Base-by-base conservation (phyloP, 805 yeast genomes). In the Starmerella apicola region DNA sequence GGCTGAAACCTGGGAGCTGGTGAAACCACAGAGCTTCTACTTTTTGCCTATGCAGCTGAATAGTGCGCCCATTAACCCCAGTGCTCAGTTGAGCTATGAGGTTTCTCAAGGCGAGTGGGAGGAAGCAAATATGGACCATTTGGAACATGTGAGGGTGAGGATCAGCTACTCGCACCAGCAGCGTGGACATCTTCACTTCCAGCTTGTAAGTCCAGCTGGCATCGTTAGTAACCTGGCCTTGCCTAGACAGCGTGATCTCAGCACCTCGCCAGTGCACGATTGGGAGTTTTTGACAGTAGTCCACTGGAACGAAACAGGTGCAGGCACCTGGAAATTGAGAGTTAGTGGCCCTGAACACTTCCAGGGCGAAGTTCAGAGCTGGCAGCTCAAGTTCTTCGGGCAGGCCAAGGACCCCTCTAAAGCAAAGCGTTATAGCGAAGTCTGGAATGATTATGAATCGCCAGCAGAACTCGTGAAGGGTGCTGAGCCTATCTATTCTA, bases 251-350 rank as follows among this genome's bases (percentile, higher is more conserved):
- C 49, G 60, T 16, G 98, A 91, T 58, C 48, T 42, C 7, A 66
- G 75, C 5, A 46, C 50, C 2, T 64, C 56, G 1, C 94, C 95
- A 0, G 80, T 83, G 48, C 51, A 56, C 4, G 67, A 80, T 50
- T 91, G 98, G 98, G 81, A 82, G 1, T 91, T 91, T 55, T 83
- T 86, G 83, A 72, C 88, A 9, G 97, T 91, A n/a, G 96, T 94
- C 1, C 97, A 91, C 58, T 91, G 97, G 96, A 95, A 95, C 29
- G 86, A 79, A 51, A 36, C 55, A 2, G 88, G 86, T 2, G 60
- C 60, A 20, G 99, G 99, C 9, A 74, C 70, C 4, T 91, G 98
- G 98, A 74, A 60, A 27, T 51, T 91, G 16, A 73, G 68, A 48
- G 86, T 86, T 2, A 53, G 57, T n/a, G 69, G 71, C 36, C 43